A percentile compares a stretch with the other conserved stretches of the same genome.
phyloP scores from a whole-genome alignment of 2,329 filamentous ascomycete genomes.

The Colletotrichum graminicola region DNA sequence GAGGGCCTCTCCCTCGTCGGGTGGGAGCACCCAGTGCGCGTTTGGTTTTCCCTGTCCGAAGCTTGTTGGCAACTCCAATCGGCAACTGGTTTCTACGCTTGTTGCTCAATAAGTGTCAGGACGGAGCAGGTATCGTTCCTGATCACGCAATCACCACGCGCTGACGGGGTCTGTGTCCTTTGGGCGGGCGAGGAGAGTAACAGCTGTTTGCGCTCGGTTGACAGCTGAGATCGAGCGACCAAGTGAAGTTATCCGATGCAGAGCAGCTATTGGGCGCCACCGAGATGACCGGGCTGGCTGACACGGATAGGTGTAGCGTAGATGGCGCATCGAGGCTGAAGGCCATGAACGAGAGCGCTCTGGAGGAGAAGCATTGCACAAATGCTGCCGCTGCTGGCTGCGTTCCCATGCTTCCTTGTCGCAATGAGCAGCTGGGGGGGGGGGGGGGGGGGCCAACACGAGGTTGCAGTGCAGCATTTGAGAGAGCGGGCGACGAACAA shows the following conservation, averaged over 20 bases:
- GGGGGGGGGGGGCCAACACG: conserved; percentile 30
- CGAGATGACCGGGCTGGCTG: conserved; percentile 15
- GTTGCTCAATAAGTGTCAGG: conserved; percentile 28
- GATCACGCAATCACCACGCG: conserved; percentile 9
- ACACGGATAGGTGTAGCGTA: background rate
- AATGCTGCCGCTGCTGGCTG: conserved; percentile 12
- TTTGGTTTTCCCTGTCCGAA: conserved; percentile 15
- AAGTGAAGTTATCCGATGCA: conserved; percentile 32
- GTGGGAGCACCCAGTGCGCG: conserved; percentile 16
- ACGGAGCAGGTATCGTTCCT: conserved; percentile 15
- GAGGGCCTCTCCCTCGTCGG: conserved; percentile 4
- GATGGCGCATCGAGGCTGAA: conserved; percentile 19
- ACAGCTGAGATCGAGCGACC: conserved; percentile 33
- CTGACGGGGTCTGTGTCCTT: conserved; percentile 21
- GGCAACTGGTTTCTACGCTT: conserved; percentile 4
- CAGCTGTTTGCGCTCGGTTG: conserved; percentile 25
- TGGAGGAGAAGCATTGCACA: background rate
- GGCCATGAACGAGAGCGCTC: conserved; percentile 1
- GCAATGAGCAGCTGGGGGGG: conserved; percentile 19
- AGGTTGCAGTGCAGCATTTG: conserved; percentile 32
- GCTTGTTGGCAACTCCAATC: conserved; percentile 32
- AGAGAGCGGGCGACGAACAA: conserved; percentile 18
- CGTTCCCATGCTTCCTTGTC: conserved; percentile 33
- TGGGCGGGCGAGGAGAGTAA: conserved; percentile 24
- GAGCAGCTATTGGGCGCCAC: conserved; percentile 38